Evolutionary conservation across 257 asterid species (phyloP).

Genomic region (Voacanga thouarsii): DNA sequence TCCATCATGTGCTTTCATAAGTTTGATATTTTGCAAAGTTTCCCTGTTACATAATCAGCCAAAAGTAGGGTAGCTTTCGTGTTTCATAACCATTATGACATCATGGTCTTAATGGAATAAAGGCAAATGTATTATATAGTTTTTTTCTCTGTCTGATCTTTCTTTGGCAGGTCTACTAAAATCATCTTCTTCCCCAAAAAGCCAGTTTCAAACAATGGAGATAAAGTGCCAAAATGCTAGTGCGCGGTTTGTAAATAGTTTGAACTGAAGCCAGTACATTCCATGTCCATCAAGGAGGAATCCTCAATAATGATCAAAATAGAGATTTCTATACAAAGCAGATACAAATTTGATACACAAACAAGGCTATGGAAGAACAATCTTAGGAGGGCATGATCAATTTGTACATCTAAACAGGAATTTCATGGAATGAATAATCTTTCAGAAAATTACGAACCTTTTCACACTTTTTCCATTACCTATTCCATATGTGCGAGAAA

Average conservation of each 20-base stretch:
- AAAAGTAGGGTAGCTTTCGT: constrained; percentile 9
- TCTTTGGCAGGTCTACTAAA: constrained; percentile 19
- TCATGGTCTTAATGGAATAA: constrained; percentile 14
- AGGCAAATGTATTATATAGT: constrained; percentile 16
- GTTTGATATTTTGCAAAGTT: neutral
- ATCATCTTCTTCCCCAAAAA: neutral
- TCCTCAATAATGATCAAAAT: neutral
- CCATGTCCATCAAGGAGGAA: no score
- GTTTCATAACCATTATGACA: constrained; percentile 17
- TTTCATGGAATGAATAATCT: neutral
- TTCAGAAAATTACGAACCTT: neutral
- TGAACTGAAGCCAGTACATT: neutral
- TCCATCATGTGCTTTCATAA: constrained; percentile 1
- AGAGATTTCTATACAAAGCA: neutral
- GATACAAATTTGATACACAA: neutral
- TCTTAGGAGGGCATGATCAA: neutral
- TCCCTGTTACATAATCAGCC: neutral
- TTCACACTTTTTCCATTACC: neutral
- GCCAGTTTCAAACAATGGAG: neutral
- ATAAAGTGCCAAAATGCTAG: neutral
- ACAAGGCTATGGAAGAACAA: neutral
- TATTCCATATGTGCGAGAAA: neutral
- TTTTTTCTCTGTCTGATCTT: constrained; percentile 21
- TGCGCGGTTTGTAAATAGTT: neutral
- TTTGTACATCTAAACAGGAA: neutral